phyloP scores from a whole-genome alignment of 2,329 filamentous ascomycete species.

The Pseudodiploospora longispora region DNA sequence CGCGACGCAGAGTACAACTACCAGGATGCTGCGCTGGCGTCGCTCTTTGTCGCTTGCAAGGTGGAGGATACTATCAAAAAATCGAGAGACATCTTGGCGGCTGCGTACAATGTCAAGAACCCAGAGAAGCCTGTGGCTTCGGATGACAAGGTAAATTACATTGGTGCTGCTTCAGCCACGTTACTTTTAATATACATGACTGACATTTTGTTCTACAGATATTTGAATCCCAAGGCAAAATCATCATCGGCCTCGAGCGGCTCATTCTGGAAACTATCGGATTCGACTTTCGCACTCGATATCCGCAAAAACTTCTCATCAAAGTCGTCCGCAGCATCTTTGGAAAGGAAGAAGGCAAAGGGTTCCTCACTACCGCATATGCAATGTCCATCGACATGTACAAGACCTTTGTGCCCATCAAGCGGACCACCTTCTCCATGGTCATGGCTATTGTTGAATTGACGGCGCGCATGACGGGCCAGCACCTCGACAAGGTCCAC shows the following conservation, averaged over 20 bases:
- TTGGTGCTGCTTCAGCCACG: no score
- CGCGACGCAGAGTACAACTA: conserved; percentile 81
- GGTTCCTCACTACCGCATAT: conserved; percentile 63
- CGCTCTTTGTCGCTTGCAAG: conserved; percentile 90
- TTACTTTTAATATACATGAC: not conserved
- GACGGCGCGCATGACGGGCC: conserved; percentile 58
- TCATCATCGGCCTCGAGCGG: conserved; percentile 82
- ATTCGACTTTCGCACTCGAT: conserved; percentile 87
- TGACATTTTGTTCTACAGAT: conserved; percentile 38
- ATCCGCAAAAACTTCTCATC: conserved; percentile 76
- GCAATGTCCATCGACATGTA: conserved; percentile 83
- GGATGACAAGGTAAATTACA: conserved; percentile 64
- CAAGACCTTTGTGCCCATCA: conserved; percentile 85
- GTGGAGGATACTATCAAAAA: conserved; percentile 98
- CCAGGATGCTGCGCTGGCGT: conserved; percentile 77
- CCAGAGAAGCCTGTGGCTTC: conserved; percentile 60
- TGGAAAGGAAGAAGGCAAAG: conserved; percentile 32
- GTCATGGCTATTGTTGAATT: conserved; percentile 77
- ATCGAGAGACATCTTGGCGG: conserved; percentile 84
- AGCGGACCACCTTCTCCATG: conserved; percentile 80
- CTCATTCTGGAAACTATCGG: conserved; percentile 86
- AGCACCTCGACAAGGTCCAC: conserved; percentile 42
- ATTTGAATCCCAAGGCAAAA: conserved; percentile 71
- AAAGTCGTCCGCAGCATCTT: conserved; percentile 63
- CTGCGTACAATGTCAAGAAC: conserved; percentile 76